phyloP scores from a whole-genome alignment of 805 yeast genomes.

The Saccharomyces paradoxus region DNA sequence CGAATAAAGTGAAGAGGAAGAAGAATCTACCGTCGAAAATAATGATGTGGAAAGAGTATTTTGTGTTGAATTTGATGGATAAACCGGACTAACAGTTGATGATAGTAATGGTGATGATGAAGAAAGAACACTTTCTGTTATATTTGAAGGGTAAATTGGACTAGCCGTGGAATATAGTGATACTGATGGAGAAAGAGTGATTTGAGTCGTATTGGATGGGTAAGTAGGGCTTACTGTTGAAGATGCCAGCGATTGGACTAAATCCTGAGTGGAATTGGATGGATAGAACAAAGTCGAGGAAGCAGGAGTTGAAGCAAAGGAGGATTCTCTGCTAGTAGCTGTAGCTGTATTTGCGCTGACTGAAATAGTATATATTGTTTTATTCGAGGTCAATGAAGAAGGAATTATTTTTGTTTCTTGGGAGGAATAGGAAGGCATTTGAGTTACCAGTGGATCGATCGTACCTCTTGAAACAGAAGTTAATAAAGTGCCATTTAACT shows the following conservation, averaged over 20 bases:
- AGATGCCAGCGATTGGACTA: constrained; percentile 7
- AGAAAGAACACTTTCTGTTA: constrained; percentile 1
- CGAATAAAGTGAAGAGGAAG: background rate
- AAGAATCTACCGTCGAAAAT: background rate
- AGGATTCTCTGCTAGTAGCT: constrained; percentile 1
- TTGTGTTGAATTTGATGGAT: background rate
- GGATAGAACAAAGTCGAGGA: constrained; percentile 2
- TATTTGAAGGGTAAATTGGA: constrained; percentile 4
- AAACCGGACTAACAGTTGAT: constrained; percentile 1
- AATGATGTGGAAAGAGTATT: background rate
- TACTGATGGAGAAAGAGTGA: background rate
- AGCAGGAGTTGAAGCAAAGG: constrained; percentile 5
- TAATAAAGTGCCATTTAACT: constrained; percentile 25
- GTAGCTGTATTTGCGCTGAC: background rate
- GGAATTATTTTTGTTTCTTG: constrained; percentile 27
- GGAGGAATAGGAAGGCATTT: constrained; percentile 23
- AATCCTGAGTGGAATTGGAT: constrained; percentile 4
- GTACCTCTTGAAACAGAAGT: constrained; percentile 26
- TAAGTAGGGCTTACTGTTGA: constrained; percentile 2
- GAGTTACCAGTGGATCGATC: constrained; percentile 29
- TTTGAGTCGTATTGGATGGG: constrained; percentile 5
- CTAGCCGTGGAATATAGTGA: background rate
- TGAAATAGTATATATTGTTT: constrained; percentile 5
- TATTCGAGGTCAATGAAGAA: constrained; percentile 21
- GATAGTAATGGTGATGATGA: background rate